Conservation (phyloP, 208 protist genomes). For the Trichomonas tenax region DNA sequence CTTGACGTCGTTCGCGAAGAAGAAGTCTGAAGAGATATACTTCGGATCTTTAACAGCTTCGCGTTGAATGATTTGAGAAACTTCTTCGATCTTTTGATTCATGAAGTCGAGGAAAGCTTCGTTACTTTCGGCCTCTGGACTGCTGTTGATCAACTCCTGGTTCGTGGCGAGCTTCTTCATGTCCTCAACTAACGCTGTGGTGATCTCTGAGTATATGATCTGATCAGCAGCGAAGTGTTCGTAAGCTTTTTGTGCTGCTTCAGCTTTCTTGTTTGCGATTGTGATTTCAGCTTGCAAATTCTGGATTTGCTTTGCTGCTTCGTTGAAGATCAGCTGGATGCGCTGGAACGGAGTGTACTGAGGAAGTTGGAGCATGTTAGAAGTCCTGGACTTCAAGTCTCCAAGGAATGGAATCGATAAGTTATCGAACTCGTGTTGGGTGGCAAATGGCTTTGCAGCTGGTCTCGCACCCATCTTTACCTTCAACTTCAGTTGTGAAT, state of each 20-base stretch:
- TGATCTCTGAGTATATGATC: neutral
- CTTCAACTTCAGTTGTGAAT: neutral
- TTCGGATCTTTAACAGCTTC: neutral
- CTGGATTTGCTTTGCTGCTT: neutral
- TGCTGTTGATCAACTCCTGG: neutral
- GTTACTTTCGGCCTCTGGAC: neutral
- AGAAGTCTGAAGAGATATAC: neutral
- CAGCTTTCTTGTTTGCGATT: neutral
- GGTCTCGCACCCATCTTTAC: neutral
- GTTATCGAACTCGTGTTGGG: neutral
- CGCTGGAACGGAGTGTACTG: neutral
- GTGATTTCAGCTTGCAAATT: neutral
- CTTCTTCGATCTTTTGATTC: neutral
- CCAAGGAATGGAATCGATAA: neutral
- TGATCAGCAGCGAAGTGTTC: neutral
- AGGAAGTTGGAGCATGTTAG: neutral
- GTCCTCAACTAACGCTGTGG: neutral
- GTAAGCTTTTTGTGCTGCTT: neutral
- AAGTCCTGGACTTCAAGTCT: neutral
- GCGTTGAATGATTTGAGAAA: neutral
- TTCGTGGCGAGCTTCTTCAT: neutral
- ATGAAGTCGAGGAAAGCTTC: neutral
- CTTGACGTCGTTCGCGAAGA: neutral
- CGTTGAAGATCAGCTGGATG: neutral
- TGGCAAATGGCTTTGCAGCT: neutral